A percentile compares a stretch with the other conserved stretches of the same genome.
These are phyloP conservation scores for Syzygium oleosum DNA, from an alignment of 345 rosid species.

Conservation along the genomic window DNA sequence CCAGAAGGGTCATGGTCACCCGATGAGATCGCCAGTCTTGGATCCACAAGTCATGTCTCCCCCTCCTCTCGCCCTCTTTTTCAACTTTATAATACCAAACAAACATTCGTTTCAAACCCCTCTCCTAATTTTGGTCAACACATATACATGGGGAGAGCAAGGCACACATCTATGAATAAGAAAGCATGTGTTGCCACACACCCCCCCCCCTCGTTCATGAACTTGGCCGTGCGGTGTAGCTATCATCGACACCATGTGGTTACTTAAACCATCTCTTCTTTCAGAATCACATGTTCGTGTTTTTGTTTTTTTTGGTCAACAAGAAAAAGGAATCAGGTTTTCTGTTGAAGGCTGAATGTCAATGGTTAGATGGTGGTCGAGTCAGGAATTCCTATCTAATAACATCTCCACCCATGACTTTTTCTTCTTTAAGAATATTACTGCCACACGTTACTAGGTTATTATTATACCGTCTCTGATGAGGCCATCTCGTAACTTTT, in stretches of 20 bases:
- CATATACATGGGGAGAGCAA: background rate
- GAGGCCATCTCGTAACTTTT: background rate
- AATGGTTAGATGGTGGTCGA: background rate
- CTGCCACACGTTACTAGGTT: background rate
- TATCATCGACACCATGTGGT: background rate
- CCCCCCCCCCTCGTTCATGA: background rate
- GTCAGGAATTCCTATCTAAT: background rate
- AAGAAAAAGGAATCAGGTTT: background rate
- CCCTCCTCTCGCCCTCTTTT: constrained; percentile 4
- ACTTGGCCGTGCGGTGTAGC: constrained; percentile 2
- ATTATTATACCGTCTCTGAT: background rate
- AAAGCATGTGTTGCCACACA: background rate
- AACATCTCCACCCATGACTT: background rate
- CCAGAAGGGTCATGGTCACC: constrained; percentile 1
- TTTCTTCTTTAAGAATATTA: background rate
- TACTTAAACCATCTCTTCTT: background rate
- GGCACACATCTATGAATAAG: background rate
- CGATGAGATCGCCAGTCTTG: constrained; percentile 2
- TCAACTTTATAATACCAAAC: constrained; percentile 24
- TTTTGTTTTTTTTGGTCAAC: background rate
- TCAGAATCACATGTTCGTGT: background rate
- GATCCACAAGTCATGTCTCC: background rate
- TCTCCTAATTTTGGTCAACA: constrained; percentile 8
- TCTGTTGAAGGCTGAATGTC: background rate
- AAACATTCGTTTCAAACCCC: constrained; percentile 32